Percentiles rank a stretch among this genome's conserved stretches.
Conservation (phyloP, 257 asterid genomes). For the Paulownia fortunei region DNA sequence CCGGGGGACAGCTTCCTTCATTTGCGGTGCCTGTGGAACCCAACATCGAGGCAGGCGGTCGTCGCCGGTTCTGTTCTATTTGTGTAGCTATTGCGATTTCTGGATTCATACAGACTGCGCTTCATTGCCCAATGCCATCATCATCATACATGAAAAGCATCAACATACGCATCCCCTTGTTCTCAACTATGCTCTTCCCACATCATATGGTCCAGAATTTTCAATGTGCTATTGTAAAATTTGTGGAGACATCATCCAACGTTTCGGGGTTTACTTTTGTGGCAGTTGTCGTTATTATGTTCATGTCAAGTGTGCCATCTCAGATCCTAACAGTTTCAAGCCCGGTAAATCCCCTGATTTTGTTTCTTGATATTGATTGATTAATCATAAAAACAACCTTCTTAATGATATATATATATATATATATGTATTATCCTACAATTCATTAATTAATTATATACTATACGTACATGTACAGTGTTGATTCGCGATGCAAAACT, state of each 20-base stretch:
- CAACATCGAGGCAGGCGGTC: neutral
- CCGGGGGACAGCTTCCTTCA: neutral
- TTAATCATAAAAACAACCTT: too few relatives aligned
- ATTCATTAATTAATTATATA: neutral
- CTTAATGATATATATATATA: too few relatives aligned
- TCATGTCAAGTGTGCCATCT: constrained; percentile 16
- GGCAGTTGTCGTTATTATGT: neutral
- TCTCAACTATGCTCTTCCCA: neutral
- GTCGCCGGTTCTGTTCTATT: neutral
- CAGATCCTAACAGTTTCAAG: constrained; percentile 1
- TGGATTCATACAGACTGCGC: constrained; percentile 33
- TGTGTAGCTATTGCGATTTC: constrained; percentile 12
- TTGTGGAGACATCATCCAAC: neutral
- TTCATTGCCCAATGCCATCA: constrained; percentile 5
- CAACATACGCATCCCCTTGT: neutral
- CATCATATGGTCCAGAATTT: neutral
- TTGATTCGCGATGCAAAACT: constrained; percentile 8
- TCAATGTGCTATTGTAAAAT: neutral
- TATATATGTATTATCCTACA: neutral
- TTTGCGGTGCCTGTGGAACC: constrained; percentile 23
- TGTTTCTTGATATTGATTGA: too few relatives aligned
- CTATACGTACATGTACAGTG: neutral
- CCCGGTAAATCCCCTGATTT: too few relatives aligned
- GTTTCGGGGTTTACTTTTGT: neutral
- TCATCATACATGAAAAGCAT: neutral